phyloP scores from a whole-genome alignment of 2,329 filamentous ascomycete genomes.

The Didymosphaeria variabile region DNA sequence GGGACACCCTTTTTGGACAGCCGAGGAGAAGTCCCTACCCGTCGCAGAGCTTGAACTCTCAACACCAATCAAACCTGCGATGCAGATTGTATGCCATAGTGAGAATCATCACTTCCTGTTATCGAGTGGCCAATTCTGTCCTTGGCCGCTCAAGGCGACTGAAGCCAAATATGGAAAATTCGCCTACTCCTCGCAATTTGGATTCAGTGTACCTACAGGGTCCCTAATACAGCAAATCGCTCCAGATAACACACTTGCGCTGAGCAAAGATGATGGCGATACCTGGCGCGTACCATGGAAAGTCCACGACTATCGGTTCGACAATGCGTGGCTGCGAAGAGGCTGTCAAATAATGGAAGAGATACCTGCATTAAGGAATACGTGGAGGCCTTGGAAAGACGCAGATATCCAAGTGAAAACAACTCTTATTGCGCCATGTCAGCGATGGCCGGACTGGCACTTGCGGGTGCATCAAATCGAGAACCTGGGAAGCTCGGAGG shows the following conservation, averaged over 20 bases:
- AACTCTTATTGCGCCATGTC: constrained; percentile 33
- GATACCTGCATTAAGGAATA: constrained; percentile 25
- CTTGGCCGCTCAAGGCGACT: constrained; percentile 48
- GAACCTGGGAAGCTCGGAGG: constrained; percentile 12
- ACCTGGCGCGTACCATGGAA: constrained; percentile 53
- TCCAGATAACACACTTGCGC: constrained; percentile 50
- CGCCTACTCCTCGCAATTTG: constrained; percentile 48
- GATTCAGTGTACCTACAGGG: constrained; percentile 52
- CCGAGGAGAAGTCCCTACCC: constrained; percentile 51
- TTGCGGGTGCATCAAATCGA: constrained; percentile 33
- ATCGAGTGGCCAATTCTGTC: constrained; percentile 45
- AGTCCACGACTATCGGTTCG: constrained; percentile 18
- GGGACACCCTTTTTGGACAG: constrained; percentile 57
- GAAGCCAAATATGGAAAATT: constrained; percentile 49
- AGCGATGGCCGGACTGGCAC: constrained; percentile 43
- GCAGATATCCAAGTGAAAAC: constrained; percentile 35
- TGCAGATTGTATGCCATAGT: constrained; percentile 58
- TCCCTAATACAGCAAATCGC: constrained; percentile 51
- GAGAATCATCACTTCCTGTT: constrained; percentile 44
- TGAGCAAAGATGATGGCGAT: constrained; percentile 51
- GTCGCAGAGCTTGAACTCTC: constrained; percentile 1
- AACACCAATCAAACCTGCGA: constrained; percentile 39
- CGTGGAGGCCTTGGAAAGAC: constrained; percentile 45
- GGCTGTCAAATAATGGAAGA: constrained; percentile 16
- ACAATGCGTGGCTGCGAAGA: constrained; percentile 14